Conservation (phyloP, 129 eudicot genomes). For the Centaurea solstitialis region DNA sequence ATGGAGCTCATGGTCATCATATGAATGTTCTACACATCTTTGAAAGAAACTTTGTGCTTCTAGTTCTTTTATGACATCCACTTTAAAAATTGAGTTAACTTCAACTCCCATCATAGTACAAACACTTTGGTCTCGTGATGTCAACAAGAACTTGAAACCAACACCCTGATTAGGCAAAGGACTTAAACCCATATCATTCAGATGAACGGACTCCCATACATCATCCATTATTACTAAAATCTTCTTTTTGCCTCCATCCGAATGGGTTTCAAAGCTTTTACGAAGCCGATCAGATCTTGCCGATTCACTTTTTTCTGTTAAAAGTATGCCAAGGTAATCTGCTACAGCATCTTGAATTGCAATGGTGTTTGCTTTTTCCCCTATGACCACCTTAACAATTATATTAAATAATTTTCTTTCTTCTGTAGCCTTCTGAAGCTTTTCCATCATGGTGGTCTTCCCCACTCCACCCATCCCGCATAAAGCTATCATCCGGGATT, state of each 20-base stretch:
- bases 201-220: background rate
- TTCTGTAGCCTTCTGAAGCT: background rate
- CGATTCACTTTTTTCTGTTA: background rate
- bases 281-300: background rate
- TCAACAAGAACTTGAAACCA: background rate
- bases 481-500: background rate
- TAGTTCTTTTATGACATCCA: no score
- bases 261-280: background rate
- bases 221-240: background rate
- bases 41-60: no score
- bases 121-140: background rate
- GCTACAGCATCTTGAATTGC: constrained; percentile 2
- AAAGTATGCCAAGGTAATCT: background rate
- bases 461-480: constrained; percentile 19
- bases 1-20: background rate
- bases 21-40: no score
- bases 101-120: background rate
- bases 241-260: background rate
- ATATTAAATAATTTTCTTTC: background rate
- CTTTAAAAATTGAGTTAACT: background rate
- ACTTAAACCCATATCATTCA: background rate
- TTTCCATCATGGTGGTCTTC: constrained; percentile 16
- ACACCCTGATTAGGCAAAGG: no score
- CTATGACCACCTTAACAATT: background rate
- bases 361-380: background rate